Percentiles rank a stretch among this genome's conserved stretches.
Conservation (phyloP, 2,329 filamentous ascomycete genomes). For the Alternaria triticimaculans region DNA sequence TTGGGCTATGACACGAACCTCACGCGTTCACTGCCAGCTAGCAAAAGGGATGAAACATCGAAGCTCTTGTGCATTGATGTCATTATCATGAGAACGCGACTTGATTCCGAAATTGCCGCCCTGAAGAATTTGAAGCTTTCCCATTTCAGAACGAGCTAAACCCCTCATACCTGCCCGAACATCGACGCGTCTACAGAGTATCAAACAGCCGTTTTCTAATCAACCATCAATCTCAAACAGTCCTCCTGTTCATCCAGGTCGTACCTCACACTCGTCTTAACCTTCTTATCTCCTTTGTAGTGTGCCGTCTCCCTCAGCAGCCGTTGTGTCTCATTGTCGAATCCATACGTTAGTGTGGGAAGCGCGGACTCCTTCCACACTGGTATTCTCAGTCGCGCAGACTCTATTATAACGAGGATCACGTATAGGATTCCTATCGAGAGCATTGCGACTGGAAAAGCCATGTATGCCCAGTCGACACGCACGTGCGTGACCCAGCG, state of each 20-base stretch:
- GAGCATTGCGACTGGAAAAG: background rate
- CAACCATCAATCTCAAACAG: background rate
- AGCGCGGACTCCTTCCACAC: background rate
- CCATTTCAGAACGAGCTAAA: background rate
- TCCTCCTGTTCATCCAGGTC: background rate
- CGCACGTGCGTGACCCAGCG: background rate
- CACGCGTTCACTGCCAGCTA: background rate
- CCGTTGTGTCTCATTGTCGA: background rate
- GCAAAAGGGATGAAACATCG: background rate
- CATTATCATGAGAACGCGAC: background rate
- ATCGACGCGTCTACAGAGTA: background rate
- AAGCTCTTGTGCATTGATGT: background rate
- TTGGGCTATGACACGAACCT: background rate
- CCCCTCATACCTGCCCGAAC: background rate
- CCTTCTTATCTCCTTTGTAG: background rate
- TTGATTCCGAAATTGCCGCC: background rate
- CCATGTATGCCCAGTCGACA: background rate
- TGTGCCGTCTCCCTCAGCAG: background rate
- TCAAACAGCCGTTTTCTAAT: background rate
- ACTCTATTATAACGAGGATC: background rate
- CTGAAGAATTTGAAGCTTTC: background rate
- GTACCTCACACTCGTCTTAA: background rate
- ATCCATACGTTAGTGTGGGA: background rate
- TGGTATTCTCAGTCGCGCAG: background rate
- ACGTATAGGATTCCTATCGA: background rate